These are phyloP conservation scores for Helianthus tuberosus DNA, from an alignment of 129 eudicot genomes.

Conservation along the genomic window DNA sequence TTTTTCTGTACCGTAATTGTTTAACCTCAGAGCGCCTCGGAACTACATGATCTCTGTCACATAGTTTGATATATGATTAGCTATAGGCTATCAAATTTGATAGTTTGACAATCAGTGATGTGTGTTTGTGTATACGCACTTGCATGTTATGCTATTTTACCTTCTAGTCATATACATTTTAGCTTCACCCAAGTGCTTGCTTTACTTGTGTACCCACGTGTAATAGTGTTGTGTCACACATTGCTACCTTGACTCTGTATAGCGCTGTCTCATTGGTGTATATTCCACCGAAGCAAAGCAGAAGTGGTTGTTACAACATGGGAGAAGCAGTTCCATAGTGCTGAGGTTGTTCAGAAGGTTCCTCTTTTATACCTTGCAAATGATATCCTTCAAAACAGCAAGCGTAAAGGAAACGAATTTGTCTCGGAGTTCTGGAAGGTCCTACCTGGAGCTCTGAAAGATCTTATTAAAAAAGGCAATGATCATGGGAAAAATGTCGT, in stretches of 20 bases:
- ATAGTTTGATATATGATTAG: neutral
- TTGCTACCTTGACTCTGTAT: slow-evolving; percentile 52
- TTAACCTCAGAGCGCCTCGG: neutral
- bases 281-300: slow-evolving; percentile 91
- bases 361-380: slow-evolving; percentile 92
- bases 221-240: slow-evolving; percentile 1
- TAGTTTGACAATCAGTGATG: neutral
- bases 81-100: neutral
- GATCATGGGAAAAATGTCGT: slow-evolving; percentile 68
- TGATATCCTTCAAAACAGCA: slow-evolving; percentile 93
- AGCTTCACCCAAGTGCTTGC: slow-evolving; percentile 7
- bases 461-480: slow-evolving; percentile 63
- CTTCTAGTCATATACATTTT: neutral
- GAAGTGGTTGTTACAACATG: slow-evolving; percentile 84
- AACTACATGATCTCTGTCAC: neutral
- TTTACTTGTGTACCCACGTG: slow-evolving; percentile 1
- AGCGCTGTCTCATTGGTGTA: slow-evolving; percentile 98
- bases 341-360: slow-evolving; percentile 73
- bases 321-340: slow-evolving; percentile 71
- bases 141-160: neutral
- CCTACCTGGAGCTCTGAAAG: slow-evolving; percentile 81
- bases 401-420: slow-evolving; percentile 90
- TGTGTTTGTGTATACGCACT: neutral
- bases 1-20: neutral
- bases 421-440: slow-evolving; percentile 93